Conservation (phyloP, 2,329 filamentous ascomycete species). For the Coniochaeta sp. region DNA sequence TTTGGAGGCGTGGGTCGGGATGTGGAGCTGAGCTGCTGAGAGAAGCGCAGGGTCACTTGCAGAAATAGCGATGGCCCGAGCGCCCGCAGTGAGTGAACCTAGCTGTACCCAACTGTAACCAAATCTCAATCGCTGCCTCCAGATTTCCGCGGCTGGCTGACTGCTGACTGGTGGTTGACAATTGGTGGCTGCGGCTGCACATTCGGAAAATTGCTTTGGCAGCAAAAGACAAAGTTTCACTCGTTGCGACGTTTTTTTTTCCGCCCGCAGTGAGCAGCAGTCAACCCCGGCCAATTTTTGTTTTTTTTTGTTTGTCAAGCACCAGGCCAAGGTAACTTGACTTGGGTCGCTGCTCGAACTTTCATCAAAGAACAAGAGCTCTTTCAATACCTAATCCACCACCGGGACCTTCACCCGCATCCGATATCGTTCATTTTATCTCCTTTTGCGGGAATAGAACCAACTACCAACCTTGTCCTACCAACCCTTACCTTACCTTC, state of each 20-base stretch:
- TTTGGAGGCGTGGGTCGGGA: neutral
- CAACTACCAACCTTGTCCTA: neutral
- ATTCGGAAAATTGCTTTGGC: neutral
- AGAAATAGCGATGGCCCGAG: neutral
- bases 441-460: neutral
- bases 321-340: neutral
- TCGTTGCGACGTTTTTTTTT: neutral
- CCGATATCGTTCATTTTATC: neutral
- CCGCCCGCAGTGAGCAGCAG: neutral
- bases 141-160: neutral
- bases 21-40: neutral
- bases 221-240: neutral
- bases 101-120: too few relatives aligned
- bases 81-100: slow-evolving; percentile 2
- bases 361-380: neutral
- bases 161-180: too few relatives aligned
- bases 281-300: neutral
- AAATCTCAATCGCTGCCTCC: slow-evolving; percentile 2
- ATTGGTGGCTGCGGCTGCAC: neutral
- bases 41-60: slow-evolving; percentile 1
- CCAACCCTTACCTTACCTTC: neutral
- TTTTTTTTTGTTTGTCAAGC: neutral
- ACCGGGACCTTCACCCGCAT: neutral
- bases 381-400: neutral
- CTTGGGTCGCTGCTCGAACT: neutral